A percentile compares a stretch with the other conserved stretches of the same genome.
phyloP scores from a whole-genome alignment of 768 basidiomycete genomes.

The Naganishia antarctica region DNA sequence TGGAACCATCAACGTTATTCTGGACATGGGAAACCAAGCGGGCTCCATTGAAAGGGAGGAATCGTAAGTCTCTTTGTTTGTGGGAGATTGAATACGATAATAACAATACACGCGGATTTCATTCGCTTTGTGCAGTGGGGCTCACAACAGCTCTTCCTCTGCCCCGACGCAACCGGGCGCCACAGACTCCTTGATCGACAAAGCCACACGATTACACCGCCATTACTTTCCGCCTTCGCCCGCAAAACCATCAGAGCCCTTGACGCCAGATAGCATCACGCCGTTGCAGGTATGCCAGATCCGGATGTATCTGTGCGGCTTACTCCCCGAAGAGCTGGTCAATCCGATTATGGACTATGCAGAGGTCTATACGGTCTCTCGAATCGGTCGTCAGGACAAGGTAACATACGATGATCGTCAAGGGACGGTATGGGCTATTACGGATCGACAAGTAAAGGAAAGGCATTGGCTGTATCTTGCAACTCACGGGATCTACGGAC shows the following conservation, averaged over 20 bases:
- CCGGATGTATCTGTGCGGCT: not conserved
- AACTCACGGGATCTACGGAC: not conserved
- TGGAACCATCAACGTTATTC: no score
- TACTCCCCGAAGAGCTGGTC: constrained; percentile 20
- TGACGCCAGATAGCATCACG: not conserved
- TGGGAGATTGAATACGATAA: no score
- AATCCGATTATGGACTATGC: constrained; percentile 19
- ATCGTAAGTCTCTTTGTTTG: not conserved
- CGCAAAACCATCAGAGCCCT: not conserved
- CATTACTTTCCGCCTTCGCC: constrained; percentile 4
- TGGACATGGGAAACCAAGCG: not conserved
- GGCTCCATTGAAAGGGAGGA: not conserved
- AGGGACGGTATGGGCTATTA: constrained; percentile 1
- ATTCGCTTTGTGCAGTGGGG: no score
- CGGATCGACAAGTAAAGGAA: constrained; percentile 1
- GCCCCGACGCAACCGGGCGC: not conserved
- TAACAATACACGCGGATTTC: no score
- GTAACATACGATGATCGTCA: constrained; percentile 1
- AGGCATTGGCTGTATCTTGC: constrained; percentile 10
- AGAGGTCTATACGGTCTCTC: not conserved
- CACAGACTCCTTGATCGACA: not conserved
- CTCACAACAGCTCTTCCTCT: not conserved
- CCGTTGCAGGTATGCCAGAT: constrained; percentile 10
- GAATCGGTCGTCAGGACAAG: not conserved
- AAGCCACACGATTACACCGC: constrained; percentile 1